phyloP scores from a whole-genome alignment of 164 flowering plant species.

The Macadamia integrifolia region DNA sequence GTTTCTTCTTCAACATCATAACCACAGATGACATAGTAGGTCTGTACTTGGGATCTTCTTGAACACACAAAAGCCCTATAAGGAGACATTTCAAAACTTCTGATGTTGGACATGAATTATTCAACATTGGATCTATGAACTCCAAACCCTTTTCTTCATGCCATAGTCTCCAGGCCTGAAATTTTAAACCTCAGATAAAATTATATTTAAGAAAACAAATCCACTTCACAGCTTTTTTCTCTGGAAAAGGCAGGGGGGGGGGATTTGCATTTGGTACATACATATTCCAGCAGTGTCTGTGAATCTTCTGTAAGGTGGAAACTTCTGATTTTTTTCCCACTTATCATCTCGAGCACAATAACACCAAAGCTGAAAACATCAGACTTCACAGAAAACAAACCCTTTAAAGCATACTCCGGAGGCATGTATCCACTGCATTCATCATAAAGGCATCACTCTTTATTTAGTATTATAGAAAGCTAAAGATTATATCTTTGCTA shows the following conservation, averaged over 20 bases:
- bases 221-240: no score
- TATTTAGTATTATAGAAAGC: no score
- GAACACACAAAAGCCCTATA: constrained; percentile 9
- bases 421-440: constrained; percentile 19
- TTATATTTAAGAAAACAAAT: no score
- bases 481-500: no score
- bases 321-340: constrained; percentile 6
- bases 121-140: no score
- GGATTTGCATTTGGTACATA: neutral
- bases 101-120: no score
- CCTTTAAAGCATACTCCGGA: constrained; percentile 13
- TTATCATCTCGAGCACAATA: constrained; percentile 12
- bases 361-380: constrained; percentile 19
- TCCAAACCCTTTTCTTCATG: constrained; percentile 3
- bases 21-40: constrained; percentile 45
- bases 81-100: no score
- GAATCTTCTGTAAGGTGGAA: neutral
- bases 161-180: constrained; percentile 25
- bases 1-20: constrained; percentile 32
- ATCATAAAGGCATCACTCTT: no score
- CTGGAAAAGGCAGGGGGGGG: no score
- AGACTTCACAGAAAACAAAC: constrained; percentile 11
- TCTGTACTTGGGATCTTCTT: constrained; percentile 32
- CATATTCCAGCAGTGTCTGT: constrained; percentile 4
- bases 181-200: neutral